These are phyloP conservation scores for Ambrosiella xylebori DNA, from an alignment of 2,329 filamentous ascomycete genomes.

Conservation along the genomic window DNA sequence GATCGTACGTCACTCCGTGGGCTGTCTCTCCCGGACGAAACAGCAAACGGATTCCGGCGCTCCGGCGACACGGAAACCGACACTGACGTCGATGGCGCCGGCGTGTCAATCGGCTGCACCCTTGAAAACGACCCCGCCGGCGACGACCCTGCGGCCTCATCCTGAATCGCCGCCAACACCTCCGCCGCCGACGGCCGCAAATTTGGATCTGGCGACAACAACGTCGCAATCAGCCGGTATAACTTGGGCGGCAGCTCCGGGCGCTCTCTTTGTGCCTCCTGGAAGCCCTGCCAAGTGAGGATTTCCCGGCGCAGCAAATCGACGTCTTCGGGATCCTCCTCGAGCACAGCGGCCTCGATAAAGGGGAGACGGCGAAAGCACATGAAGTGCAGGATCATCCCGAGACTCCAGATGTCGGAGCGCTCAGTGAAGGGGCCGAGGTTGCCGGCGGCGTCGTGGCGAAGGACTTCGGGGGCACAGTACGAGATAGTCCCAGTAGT, in stretches of 20 bases:
- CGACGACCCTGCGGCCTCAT: constrained; percentile 30
- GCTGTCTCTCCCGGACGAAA: too few relatives aligned
- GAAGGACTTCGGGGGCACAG: constrained; percentile 85
- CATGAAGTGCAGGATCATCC: constrained; percentile 97
- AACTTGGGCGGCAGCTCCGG: constrained; percentile 73
- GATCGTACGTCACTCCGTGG: too few relatives aligned
- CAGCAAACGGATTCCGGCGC: too few relatives aligned
- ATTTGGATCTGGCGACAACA: constrained; percentile 60
- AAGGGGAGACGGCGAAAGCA: constrained; percentile 88
- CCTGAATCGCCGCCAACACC: constrained; percentile 62
- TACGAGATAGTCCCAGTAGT: constrained; percentile 95
- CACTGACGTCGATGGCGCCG: neutral
- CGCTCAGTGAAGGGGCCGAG: constrained; percentile 94
- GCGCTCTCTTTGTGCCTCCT: constrained; percentile 55
- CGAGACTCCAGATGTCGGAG: constrained; percentile 93
- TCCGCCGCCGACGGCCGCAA: constrained; percentile 73
- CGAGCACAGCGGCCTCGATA: constrained; percentile 59
- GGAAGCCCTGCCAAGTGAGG: constrained; percentile 69
- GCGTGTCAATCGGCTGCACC: constrained; percentile 10
- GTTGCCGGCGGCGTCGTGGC: constrained; percentile 46
- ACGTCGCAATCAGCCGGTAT: constrained; percentile 64
- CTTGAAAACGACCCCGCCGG: constrained; percentile 17
- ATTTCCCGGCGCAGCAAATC: constrained; percentile 77
- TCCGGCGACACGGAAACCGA: neutral
- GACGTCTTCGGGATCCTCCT: constrained; percentile 85